Percentiles rank a stretch among this genome's conserved stretches.
Conservation (phyloP, 2,329 filamentous ascomycete species). For the Ceratocystis alfenasii region DNA sequence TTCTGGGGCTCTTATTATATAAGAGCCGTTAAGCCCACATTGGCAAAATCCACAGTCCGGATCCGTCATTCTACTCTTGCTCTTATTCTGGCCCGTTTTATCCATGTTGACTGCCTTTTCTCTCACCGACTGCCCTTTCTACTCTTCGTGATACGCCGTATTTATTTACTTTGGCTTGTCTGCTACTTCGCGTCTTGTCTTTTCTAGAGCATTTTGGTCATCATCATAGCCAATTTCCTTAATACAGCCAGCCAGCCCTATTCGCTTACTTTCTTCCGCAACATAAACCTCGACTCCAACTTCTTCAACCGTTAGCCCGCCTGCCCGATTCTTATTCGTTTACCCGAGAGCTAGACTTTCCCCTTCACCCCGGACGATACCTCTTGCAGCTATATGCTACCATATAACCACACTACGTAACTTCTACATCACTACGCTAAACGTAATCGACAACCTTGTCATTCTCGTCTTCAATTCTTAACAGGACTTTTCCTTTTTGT, state of each 20-base stretch:
- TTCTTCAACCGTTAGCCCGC: not conserved
- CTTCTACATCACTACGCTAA: too few relatives aligned
- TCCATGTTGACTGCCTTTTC: not conserved
- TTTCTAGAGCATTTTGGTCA: not conserved
- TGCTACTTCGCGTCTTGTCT: not conserved
- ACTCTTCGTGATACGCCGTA: not conserved
- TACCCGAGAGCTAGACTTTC: conserved; percentile 1
- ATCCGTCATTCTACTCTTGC: not conserved
- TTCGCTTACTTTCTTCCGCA: conserved; percentile 3
- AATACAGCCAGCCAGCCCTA: not conserved
- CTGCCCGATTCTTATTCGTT: conserved; percentile 9
- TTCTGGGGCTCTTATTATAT: conserved; percentile 6
- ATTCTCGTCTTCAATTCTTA: not conserved
- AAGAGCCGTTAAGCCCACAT: not conserved
- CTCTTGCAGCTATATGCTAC: not conserved
- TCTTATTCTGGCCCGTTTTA: not conserved
- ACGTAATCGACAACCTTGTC: not conserved
- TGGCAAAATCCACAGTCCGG: not conserved
- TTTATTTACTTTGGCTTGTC: not conserved
- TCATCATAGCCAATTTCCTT: not conserved
- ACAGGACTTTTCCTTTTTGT: not conserved
- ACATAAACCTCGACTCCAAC: not conserved
- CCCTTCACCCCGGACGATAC: not conserved
- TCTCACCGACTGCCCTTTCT: not conserved
- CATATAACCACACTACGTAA: not conserved